phyloP scores from a whole-genome alignment of 495 filamentous ascomycete species.

The Neurospora cerealis region DNA sequence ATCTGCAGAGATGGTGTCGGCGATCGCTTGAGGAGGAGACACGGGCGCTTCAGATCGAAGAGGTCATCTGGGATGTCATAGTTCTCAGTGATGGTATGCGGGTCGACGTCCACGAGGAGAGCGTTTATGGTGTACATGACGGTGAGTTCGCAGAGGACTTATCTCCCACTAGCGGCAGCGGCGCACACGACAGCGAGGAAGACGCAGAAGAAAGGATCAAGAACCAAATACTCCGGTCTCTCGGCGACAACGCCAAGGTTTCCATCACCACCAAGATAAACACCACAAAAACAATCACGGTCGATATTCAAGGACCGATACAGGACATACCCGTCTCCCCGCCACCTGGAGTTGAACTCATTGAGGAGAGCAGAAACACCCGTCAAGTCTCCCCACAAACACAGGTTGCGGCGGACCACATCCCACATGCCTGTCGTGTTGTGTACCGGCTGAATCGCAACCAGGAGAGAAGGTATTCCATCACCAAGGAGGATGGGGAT shows the following conservation, averaged over 20 bases:
- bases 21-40: slow-evolving; percentile 47
- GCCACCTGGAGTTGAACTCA: slow-evolving; percentile 55
- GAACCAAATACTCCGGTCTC: slow-evolving; percentile 32
- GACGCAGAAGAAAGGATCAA: slow-evolving; percentile 34
- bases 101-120: slow-evolving; percentile 46
- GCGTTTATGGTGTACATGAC: slow-evolving; percentile 21
- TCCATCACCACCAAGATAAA: slow-evolving; percentile 55
- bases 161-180: slow-evolving; percentile 7
- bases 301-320: slow-evolving; percentile 58
- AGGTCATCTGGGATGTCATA: slow-evolving; percentile 73
- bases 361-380: slow-evolving; percentile 37
- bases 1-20: slow-evolving; percentile 59
- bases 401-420: background rate
- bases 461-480: slow-evolving; percentile 25
- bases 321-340: slow-evolving; percentile 48
- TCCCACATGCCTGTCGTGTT: slow-evolving; percentile 7
- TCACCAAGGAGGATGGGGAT: slow-evolving; percentile 25
- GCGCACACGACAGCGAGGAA: slow-evolving; percentile 22
- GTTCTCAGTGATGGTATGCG: slow-evolving; percentile 53
- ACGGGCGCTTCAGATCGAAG: slow-evolving; percentile 43
- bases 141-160: slow-evolving; percentile 36
- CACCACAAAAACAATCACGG: slow-evolving; percentile 61
- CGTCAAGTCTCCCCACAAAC: background rate
- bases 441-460: slow-evolving; percentile 26
- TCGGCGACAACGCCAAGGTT: slow-evolving; percentile 42